Conservation (phyloP, 2,329 filamentous ascomycete species). For the Akanthomyces lecanii region DNA sequence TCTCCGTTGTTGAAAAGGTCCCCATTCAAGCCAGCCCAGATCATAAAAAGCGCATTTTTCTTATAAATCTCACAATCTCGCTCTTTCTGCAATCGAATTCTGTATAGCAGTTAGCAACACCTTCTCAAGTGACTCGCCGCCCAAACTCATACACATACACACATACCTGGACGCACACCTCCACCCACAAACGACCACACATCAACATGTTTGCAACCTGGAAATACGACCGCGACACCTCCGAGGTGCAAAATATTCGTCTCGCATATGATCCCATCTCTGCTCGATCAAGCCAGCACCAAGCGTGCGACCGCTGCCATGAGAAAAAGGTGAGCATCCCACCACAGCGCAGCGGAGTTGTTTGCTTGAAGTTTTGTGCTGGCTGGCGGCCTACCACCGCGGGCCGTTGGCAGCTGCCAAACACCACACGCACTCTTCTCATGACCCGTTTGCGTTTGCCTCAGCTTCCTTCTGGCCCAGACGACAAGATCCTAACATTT, state of each 20-base stretch:
- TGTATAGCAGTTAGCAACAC: neutral
- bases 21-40: neutral
- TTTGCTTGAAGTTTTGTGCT: neutral
- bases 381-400: neutral
- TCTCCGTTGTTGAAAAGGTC: conserved; percentile 1
- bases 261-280: conserved; percentile 35
- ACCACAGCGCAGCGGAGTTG: neutral
- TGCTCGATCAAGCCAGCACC: conserved; percentile 35
- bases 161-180: neutral
- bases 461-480: neutral
- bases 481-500: neutral
- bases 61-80: neutral
- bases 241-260: conserved; percentile 35
- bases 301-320: conserved; percentile 37
- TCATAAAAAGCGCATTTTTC: neutral
- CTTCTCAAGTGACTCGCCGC: neutral
- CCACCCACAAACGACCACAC: neutral
- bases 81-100: neutral
- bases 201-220: conserved; percentile 34
- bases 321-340: conserved; percentile 34
- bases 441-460: neutral
- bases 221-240: conserved; percentile 37
- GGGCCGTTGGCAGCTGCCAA: neutral
- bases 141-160: neutral
- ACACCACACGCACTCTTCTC: neutral